Evolutionary conservation across 2,329 filamentous ascomycete species (phyloP), one percentile per base, ranked within the genome.

Genomic region (Cryphonectria nitschkei): DNA sequence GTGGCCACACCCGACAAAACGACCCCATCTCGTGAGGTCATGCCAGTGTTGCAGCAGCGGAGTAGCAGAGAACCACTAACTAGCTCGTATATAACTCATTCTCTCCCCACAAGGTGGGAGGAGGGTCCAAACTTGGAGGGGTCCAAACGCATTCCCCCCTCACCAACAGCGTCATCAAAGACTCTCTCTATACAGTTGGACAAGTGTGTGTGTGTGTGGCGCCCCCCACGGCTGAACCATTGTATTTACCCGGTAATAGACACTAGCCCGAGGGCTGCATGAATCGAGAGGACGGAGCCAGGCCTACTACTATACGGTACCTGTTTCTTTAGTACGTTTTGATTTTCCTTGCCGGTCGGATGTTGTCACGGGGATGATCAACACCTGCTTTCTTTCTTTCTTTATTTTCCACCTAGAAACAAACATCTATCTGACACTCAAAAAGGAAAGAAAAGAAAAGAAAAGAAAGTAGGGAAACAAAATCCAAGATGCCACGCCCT

Each of bases 401-500:
- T 46, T 6, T 50, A 6, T 22, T 50, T 22, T 50, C 6, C 43
- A 32, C n/a, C 26, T 34, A 9, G 1, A 22, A 22, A 29, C 11
- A 39, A 8, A 39, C 13, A 32, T 22, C 11, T 6, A 7, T 34
- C 8, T 22, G 19, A 60, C 56, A 4, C 34, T 19, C 34, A 1
- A 16, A 60, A 2, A 60, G 14, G 16, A 34, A 26, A 26, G 2
- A 26, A 26, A 29, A 11, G 14, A 58, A 32, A 29, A 58, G n/a
- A n/a, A n/a, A n/a, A n/a, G n/a, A n/a, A n/a, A n/a, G n/a, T n/a
- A 29, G 19, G 29, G 19, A 60, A 8, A 32, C 19, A n/a, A 61
- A 22, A 71, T 64, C 67, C 72, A 78, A 73, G 34, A 82, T 82
- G 80, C 68, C 74, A 29, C 79, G 78, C 63, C 81, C 80, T 74